Evolutionary conservation across 352 stramenopile species (phyloP), one percentile per base, ranked within the genome.

Genomic region (Phytophthora pistaciae): DNA sequence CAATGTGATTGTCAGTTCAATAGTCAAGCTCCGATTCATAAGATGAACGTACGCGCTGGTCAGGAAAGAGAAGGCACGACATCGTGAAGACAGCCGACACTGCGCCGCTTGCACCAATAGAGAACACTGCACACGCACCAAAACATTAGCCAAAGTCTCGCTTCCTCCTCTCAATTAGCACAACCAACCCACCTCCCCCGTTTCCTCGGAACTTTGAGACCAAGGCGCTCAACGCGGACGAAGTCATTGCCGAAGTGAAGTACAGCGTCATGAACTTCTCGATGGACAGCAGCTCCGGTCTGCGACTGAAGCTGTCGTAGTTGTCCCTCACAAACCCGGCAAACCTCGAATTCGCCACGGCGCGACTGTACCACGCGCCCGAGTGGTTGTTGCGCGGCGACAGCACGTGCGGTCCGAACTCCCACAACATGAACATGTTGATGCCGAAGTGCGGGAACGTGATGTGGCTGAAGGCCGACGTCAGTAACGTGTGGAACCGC

Each of bases 371-470:
- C 84, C 85, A 93, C 13, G 67, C 46, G 5, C 82, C 76, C 16
- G 65, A 64, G 20, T 67, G 29, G 40, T 77, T 79, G 60, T 88
- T 89, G 54, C 67, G 79, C 44, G 85, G 77, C 21, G 85, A 75
- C 36, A 96, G 44, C n/a, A 94, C 77, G 21, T 91, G 78, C 5
- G 72, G 79, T 0, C 89, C 89, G 69, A 96, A 96, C 63, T 96
- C 83, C 89, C 89, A 96, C 59, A 96, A 71, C 89, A 96, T 96
- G 57, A 94, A 95, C 89, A 96, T 95, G 70, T 96, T 96, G 76
- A 94, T 91, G 36, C 70, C 85, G 56, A 94, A 92, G 61, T 96
- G 89, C 9, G 84, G 81, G 29, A 93, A 72, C 54, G 89, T 94
- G 48, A 94, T 92, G 62, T 96, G 89, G 70, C 89, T 96, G 70